A percentile compares a stretch with the other conserved stretches of the same genome.
These are phyloP conservation scores for Stachybotrys chartarum DNA, from an alignment of 2,329 filamentous ascomycete genomes.

Conservation along the genomic window DNA sequence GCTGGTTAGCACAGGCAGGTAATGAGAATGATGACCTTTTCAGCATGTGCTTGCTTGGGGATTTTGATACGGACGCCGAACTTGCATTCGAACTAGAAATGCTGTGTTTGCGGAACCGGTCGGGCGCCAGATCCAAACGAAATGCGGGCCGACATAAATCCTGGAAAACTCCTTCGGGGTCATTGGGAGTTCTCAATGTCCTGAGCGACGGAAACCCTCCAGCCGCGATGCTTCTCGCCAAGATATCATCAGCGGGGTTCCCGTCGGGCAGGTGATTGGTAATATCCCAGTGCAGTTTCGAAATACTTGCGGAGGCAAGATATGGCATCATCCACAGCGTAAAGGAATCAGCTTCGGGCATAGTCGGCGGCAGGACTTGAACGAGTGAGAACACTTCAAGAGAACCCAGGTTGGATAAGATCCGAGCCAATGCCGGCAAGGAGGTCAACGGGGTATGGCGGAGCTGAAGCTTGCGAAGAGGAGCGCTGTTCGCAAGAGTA, in stretches of 20 bases:
- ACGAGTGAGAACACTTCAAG: constrained; percentile 46
- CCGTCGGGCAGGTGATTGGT: constrained; percentile 37
- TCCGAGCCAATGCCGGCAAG: constrained; percentile 49
- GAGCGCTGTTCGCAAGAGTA: constrained; percentile 36
- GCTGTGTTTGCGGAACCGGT: constrained; percentile 32
- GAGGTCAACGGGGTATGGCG: constrained; percentile 50
- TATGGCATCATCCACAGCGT: constrained; percentile 57
- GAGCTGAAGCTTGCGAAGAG: constrained; percentile 43
- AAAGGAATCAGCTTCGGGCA: constrained; percentile 46
- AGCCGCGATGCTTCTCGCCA: constrained; percentile 55
- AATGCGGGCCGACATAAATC: constrained; percentile 57
- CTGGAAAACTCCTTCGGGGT: constrained; percentile 64
- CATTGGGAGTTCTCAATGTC: constrained; percentile 56
- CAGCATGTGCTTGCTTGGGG: not conserved
- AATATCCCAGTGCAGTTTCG: constrained; percentile 58
- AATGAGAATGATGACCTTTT: not conserved
- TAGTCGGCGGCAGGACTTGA: constrained; percentile 46
- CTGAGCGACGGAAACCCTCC: constrained; percentile 56
- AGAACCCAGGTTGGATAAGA: constrained; percentile 46
- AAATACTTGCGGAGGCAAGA: constrained; percentile 46
- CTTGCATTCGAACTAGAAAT: not conserved
- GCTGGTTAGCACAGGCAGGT: not conserved
- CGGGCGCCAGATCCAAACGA: constrained; percentile 42
- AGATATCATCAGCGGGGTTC: constrained; percentile 50
- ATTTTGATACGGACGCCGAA: constrained; percentile 5